Evolutionary conservation across 768 basidiomycete genomes (phyloP), one percentile per base, ranked within the genome.

Genomic region (Lentinula aciculospora): DNA sequence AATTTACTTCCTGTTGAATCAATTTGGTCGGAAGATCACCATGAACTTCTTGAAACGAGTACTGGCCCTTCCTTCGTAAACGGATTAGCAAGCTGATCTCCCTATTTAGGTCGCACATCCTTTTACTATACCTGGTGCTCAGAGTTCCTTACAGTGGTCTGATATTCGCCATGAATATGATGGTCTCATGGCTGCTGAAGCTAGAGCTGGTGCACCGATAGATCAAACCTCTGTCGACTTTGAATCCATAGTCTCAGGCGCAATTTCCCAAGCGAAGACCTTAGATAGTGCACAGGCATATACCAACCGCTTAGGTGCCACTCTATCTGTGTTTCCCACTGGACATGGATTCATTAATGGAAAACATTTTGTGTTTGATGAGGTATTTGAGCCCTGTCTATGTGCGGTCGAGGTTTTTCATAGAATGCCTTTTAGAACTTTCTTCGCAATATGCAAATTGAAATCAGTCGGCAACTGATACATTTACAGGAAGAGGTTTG

Each of bases 301-400:
- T 62, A 66, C 75, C 4, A 74, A 75, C 44, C 77, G 94, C 13
- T 67, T 95, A 21, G 82, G 81, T 9, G 74, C 82, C 2, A 76
- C 74, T 0, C 53, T 73, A 5, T 68, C 68, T 1, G 58, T 68
- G 9, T 67, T 74, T 1, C 64, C 74, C 0, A 68, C 69, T 2
- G 94, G 93, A 0, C 85, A 90, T 61, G 84, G 78, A 3, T 96
- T 98, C 69, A 76, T 96, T 66, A 96, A 98, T 64, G 95, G 95
- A n/a, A 93, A 86, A 65, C 81, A 89, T 67, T 77, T 84, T 53
- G 69, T 79, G 12, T 68, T 92, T 48, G 79, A 81, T 61, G 88
- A 88, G 54, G 92, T 91, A 63, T 63, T 85, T 73, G 21, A 31
- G 15, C 37, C 31, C 32, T 15, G 10, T 25, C 42, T 13, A 36